Evolutionary conservation across 2,329 filamentous ascomycete genomes (phyloP).

Genomic region (Sclerotinia nivalis): DNA sequence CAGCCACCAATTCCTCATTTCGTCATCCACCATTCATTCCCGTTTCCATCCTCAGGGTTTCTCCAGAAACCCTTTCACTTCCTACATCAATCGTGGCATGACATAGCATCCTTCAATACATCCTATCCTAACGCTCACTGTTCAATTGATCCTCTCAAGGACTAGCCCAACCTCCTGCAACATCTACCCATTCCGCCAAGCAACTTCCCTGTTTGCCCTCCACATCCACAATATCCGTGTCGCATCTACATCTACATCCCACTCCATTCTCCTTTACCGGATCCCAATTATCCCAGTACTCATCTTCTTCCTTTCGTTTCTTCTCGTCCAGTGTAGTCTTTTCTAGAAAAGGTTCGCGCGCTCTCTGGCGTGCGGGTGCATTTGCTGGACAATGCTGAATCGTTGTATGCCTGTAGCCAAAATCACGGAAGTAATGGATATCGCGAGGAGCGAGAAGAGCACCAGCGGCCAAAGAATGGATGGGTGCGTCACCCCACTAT

Average conservation of each 20-base stretch:
- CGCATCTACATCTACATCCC: slow-evolving; percentile 92
- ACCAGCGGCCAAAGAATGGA: slow-evolving; percentile 94
- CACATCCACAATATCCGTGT: slow-evolving; percentile 95
- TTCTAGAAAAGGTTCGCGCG: slow-evolving; percentile 78
- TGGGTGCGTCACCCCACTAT: slow-evolving; percentile 97
- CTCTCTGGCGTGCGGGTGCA: slow-evolving; percentile 82
- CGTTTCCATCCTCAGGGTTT: not conserved
- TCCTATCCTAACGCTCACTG: slow-evolving; percentile 17
- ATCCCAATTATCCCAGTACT: slow-evolving; percentile 92
- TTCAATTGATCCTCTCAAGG: slow-evolving; percentile 35
- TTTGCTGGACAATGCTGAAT: slow-evolving; percentile 99
- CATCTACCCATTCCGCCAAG: slow-evolving; percentile 93
- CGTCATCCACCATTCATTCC: not conserved
- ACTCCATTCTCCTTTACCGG: slow-evolving; percentile 91
- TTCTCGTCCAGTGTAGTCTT: slow-evolving; percentile 78
- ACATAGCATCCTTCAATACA: not conserved
- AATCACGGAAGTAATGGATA: slow-evolving; percentile 98
- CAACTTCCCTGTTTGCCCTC: slow-evolving; percentile 97
- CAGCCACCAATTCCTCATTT: slow-evolving; percentile 5
- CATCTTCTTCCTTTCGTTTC: slow-evolving; percentile 85
- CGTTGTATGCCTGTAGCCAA: slow-evolving; percentile 96
- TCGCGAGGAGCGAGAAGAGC: slow-evolving; percentile 78
- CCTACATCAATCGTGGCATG: slow-evolving; percentile 10
- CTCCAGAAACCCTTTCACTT: not conserved
- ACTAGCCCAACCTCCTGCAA: slow-evolving; percentile 85